These are phyloP conservation scores for Pleomassaria siparia DNA, from an alignment of 2,329 filamentous ascomycete species.

Conservation along the genomic window DNA sequence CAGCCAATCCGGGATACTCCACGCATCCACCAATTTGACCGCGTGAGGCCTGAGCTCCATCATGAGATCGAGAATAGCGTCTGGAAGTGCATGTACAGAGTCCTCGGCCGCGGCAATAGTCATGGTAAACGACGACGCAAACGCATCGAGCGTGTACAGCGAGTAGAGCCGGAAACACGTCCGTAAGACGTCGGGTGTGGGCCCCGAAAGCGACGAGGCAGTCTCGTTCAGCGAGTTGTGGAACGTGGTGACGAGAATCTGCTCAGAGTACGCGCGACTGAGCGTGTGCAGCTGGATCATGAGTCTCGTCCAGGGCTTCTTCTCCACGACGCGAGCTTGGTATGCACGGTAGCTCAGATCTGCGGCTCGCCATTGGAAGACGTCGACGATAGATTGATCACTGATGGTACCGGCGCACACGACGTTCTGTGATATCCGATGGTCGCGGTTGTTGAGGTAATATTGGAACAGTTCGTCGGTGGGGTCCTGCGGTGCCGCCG, in stretches of 20 bases:
- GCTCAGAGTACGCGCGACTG: constrained; percentile 51
- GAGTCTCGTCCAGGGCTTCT: constrained; percentile 52
- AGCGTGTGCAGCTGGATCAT: constrained; percentile 47
- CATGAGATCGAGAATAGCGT: constrained; percentile 51
- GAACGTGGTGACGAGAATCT: constrained; percentile 52
- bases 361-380: constrained; percentile 50
- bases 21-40: constrained; percentile 55
- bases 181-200: constrained; percentile 38
- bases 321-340: constrained; percentile 47
- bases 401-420: constrained; percentile 30
- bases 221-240: constrained; percentile 40
- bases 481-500: constrained; percentile 36
- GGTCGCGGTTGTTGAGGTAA: constrained; percentile 40
- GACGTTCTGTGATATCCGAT: constrained; percentile 29
- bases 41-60: constrained; percentile 52
- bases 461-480: constrained; percentile 46
- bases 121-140: constrained; percentile 49
- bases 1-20: constrained; percentile 56
- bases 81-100: constrained; percentile 45
- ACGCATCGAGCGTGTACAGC: constrained; percentile 50
- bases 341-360: constrained; percentile 49
- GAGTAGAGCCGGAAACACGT: constrained; percentile 53
- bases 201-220: constrained; percentile 23
- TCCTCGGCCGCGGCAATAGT: constrained; percentile 46
- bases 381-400: constrained; percentile 46